Evolutionary conservation across 176 grass and related monocot species (phyloP).

Genomic region (Avena insularis): DNA sequence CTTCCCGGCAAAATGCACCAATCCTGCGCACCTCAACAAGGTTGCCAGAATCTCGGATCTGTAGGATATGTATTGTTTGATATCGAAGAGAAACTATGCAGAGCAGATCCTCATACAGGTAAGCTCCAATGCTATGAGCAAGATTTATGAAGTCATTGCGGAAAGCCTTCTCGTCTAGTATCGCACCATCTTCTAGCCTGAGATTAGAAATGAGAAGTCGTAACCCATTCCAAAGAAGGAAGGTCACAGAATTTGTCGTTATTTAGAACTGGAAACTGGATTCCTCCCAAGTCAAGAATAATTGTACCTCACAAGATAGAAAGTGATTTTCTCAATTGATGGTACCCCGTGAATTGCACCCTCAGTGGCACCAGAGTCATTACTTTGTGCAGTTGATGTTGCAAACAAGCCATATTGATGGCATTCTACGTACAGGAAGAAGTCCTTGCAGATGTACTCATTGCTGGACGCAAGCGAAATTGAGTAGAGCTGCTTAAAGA

Average conservation of each 20-base stretch:
- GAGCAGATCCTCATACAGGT: conserved; percentile 94
- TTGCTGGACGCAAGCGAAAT: conserved; percentile 77
- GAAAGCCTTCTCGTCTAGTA: conserved; percentile 89
- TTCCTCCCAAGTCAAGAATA: conserved; percentile 25
- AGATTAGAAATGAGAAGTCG: conserved; percentile 51
- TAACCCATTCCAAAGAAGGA: conserved; percentile 46
- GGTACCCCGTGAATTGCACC: conserved; percentile 83
- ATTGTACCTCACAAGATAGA: conserved; percentile 92
- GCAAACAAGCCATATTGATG: conserved; percentile 83
- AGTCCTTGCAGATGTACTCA: conserved; percentile 91
- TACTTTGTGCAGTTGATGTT: conserved; percentile 80
- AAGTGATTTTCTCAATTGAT: conserved; percentile 93
- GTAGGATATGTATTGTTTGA: conserved; percentile 95
- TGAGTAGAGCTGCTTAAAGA: conserved; percentile 81
- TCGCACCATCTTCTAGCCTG: conserved; percentile 89
- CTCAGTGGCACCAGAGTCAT: conserved; percentile 56
- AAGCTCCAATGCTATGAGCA: conserved; percentile 86
- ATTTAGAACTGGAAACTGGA: conserved; percentile 1
- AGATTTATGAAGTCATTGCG: conserved; percentile 95
- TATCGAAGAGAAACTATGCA: conserved; percentile 91
- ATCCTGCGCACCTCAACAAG: conserved; percentile 94
- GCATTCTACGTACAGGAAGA: conserved; percentile 81
- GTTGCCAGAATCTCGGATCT: conserved; percentile 86
- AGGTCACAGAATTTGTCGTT: conserved; percentile 31
- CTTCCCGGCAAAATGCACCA: conserved; percentile 86